phyloP scores from a whole-genome alignment of 768 basidiomycete genomes.

The Tylopilus sp. region DNA sequence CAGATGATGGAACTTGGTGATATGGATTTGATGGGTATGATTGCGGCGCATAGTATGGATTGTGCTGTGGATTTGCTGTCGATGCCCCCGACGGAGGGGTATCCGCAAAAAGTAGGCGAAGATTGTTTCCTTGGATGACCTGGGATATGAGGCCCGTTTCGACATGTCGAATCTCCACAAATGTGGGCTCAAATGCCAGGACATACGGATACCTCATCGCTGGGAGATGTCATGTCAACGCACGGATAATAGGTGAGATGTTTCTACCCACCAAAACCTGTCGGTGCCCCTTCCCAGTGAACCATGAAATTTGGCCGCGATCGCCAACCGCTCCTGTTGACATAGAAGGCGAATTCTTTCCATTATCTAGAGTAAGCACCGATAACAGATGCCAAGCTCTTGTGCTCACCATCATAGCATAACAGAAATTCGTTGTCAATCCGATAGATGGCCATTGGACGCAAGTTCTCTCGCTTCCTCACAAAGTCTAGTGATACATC shows the following conservation, averaged over 20 bases:
- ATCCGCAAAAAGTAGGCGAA: conserved; percentile 90
- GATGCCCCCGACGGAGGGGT: conserved; percentile 84
- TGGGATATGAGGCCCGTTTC: conserved; percentile 90
- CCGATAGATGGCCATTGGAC: conserved; percentile 95
- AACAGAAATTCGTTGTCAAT: conserved; percentile 95
- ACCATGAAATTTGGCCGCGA: conserved; percentile 92
- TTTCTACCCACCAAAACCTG: conserved; percentile 78
- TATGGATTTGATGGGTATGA: conserved; percentile 33
- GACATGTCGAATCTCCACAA: conserved; percentile 95
- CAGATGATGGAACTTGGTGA: conserved; percentile 24
- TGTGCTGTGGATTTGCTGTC: conserved; percentile 39
- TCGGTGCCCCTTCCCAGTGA: conserved; percentile 93
- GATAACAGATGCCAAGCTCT: neutral
- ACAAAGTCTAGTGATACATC: conserved; percentile 94
- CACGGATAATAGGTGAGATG: neutral
- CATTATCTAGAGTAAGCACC: conserved; percentile 6
- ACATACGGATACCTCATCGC: conserved; percentile 97
- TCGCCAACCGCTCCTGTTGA: conserved; percentile 93
- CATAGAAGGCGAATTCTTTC: conserved; percentile 98
- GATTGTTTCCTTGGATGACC: conserved; percentile 90
- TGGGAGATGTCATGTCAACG: conserved; percentile 31
- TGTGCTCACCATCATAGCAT: conserved; percentile 87
- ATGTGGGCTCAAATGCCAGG: conserved; percentile 92
- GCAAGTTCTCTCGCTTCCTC: conserved; percentile 79
- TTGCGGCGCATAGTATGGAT: conserved; percentile 31